phyloP scores from a whole-genome alignment of 371 early-diverging fungal species.

The Mucor plumbeus region DNA sequence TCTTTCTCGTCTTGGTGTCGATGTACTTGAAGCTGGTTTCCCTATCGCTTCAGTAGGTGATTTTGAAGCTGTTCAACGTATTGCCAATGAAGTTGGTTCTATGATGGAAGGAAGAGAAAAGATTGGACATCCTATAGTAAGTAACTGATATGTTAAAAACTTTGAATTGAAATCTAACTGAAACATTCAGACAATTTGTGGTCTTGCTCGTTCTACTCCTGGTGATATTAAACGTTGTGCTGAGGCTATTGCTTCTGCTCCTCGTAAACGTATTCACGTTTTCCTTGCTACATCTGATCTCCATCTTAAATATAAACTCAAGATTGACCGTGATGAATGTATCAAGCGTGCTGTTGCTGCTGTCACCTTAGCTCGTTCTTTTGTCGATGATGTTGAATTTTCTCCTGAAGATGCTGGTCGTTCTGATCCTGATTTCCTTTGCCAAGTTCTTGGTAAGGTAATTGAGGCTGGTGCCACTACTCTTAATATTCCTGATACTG shows the following conservation, averaged over 20 bases:
- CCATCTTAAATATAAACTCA: constrained; percentile 92
- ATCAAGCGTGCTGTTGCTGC: constrained; percentile 83
- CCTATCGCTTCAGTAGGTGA: constrained; percentile 93
- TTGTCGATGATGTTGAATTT: constrained; percentile 91
- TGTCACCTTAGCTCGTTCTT: constrained; percentile 77
- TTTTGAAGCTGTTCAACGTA: constrained; percentile 93
- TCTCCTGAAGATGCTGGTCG: constrained; percentile 95
- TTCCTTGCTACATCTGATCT: constrained; percentile 97
- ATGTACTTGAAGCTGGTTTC: constrained; percentile 95
- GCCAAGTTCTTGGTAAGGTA: constrained; percentile 82
- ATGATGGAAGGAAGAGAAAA: constrained; percentile 82
- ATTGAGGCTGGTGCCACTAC: constrained; percentile 95
- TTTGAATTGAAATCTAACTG: not conserved
- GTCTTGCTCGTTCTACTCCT: constrained; percentile 86
- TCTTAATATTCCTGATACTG: constrained; percentile 96
- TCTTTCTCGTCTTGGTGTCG: constrained; percentile 90
- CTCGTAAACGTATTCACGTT: constrained; percentile 88
- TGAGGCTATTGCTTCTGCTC: constrained; percentile 87
- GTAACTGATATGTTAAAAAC: constrained; percentile 1
- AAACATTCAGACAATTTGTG: constrained; percentile 76
- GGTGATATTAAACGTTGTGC: constrained; percentile 89
- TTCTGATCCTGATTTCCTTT: constrained; percentile 87
- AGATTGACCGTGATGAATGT: constrained; percentile 88
- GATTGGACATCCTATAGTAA: constrained; percentile 84
- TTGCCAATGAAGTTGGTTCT: constrained; percentile 90